phyloP scores from a whole-genome alignment of 2,329 filamentous ascomycete genomes.

The Parastagonospora nodorum region DNA sequence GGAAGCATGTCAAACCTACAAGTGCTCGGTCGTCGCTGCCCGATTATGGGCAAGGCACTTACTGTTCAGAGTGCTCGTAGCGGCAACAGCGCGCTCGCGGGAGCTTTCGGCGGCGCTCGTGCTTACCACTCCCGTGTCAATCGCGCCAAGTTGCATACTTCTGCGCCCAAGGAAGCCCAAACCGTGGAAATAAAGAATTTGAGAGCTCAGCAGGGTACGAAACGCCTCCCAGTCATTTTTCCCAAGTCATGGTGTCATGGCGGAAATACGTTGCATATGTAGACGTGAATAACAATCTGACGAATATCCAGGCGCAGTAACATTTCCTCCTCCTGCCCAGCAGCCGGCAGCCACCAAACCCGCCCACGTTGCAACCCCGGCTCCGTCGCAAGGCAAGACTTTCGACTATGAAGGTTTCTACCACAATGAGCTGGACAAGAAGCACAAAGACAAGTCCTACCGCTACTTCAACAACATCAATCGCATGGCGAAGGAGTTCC shows the following conservation, averaged over 20 bases:
- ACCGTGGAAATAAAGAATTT: constrained; percentile 65
- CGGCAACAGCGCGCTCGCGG: constrained; percentile 52
- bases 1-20: constrained; percentile 97
- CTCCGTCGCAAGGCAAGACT: constrained; percentile 58
- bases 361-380: constrained; percentile 49
- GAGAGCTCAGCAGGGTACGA: constrained; percentile 49
- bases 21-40: constrained; percentile 90
- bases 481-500: constrained; percentile 93
- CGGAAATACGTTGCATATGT: not conserved
- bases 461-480: constrained; percentile 99
- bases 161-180: constrained; percentile 75
- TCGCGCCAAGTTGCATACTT: constrained; percentile 82
- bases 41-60: constrained; percentile 97
- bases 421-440: constrained; percentile 87
- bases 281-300: constrained; percentile 10
- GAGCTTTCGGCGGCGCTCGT: constrained; percentile 56
- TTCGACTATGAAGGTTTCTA: constrained; percentile 96
- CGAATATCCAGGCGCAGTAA: constrained; percentile 27
- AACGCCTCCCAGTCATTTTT: too few species aligned
- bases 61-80: constrained; percentile 72
- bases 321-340: constrained; percentile 36
- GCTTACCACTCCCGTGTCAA: constrained; percentile 57
- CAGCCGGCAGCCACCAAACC: constrained; percentile 26
- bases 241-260: not conserved
- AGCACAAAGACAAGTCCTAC: constrained; percentile 99